Evolutionary conservation across 2,329 filamentous ascomycete species (phyloP).

Genomic region (Sclerotinia spermophila): DNA sequence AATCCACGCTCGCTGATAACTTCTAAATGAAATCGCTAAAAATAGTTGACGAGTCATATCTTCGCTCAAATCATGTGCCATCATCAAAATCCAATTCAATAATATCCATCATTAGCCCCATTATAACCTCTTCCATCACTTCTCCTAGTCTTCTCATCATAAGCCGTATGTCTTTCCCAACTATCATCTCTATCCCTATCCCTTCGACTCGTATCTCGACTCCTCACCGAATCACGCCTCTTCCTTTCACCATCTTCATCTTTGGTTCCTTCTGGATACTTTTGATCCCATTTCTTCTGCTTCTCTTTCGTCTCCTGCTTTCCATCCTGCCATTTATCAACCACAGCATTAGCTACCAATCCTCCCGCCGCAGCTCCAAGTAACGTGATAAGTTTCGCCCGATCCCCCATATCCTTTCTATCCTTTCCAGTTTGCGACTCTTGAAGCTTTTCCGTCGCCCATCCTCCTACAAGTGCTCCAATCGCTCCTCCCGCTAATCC

Average conservation of each 20-base stretch:
- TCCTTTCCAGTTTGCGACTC: conserved; percentile 22
- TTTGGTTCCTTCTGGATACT: conserved; percentile 11
- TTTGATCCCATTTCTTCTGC: conserved; percentile 18
- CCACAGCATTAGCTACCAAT: conserved; percentile 29
- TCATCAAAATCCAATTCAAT: neutral
- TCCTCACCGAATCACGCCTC: conserved; percentile 4
- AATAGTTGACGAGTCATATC: neutral
- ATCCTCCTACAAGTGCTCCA: conserved; percentile 31
- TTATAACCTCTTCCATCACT: neutral
- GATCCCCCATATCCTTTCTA: conserved; percentile 18
- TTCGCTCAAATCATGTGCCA: neutral
- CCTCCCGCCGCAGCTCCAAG: conserved; percentile 33
- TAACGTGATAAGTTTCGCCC: conserved; percentile 26
- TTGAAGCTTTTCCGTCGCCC: conserved; percentile 29
- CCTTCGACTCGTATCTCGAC: neutral
- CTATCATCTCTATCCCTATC: neutral
- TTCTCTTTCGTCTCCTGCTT: conserved; percentile 23
- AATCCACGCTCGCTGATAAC: neutral
- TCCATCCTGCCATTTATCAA: conserved; percentile 28
- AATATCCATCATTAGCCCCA: neutral
- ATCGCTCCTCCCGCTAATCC: conserved; percentile 27
- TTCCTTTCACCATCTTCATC: conserved; percentile 5
- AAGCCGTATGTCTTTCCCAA: neutral
- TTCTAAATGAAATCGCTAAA: neutral
- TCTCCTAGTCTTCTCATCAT: neutral